Evolutionary conservation across 768 basidiomycete species (phyloP).

Genomic region (Pleurotus tuber-regium): DNA sequence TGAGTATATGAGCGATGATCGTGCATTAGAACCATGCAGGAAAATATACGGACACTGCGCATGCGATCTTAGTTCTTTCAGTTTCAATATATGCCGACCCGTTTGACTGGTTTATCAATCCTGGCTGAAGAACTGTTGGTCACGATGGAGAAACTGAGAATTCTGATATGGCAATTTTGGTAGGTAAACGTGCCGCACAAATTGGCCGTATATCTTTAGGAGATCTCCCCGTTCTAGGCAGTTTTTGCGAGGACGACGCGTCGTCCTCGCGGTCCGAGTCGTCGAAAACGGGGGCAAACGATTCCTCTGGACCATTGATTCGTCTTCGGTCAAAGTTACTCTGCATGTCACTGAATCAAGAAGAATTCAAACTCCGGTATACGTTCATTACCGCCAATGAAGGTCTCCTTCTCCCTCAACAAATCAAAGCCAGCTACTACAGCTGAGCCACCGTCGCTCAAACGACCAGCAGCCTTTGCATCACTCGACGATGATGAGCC

Average conservation of each 20-base stretch:
- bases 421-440: slow-evolving; percentile 54
- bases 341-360: slow-evolving; percentile 41
- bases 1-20: slow-evolving; percentile 10
- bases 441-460: slow-evolving; percentile 35
- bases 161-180: slow-evolving; percentile 15
- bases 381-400: slow-evolving; percentile 50
- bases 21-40: slow-evolving; percentile 1
- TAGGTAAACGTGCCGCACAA: slow-evolving; percentile 50
- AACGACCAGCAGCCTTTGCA: slow-evolving; percentile 61
- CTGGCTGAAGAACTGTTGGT: slow-evolving; percentile 76
- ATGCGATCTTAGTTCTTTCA: slow-evolving; percentile 88
- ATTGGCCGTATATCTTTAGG: slow-evolving; percentile 78
- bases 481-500: slow-evolving; percentile 63
- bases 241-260: slow-evolving; percentile 29
- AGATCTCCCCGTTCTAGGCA: slow-evolving; percentile 47
- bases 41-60: slow-evolving; percentile 75
- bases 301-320: slow-evolving; percentile 89
- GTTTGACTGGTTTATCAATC: slow-evolving; percentile 89
- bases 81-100: slow-evolving; percentile 98
- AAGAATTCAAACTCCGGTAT: slow-evolving; percentile 32
- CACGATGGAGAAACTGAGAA: slow-evolving; percentile 1
- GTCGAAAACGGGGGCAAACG: slow-evolving; percentile 61
- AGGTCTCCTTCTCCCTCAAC: slow-evolving; percentile 85
- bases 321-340: slow-evolving; percentile 79
- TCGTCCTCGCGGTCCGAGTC: slow-evolving; percentile 26